phyloP scores from a whole-genome alignment of 1,284 basidiomycete species.

The Puccinia novopanici region DNA sequence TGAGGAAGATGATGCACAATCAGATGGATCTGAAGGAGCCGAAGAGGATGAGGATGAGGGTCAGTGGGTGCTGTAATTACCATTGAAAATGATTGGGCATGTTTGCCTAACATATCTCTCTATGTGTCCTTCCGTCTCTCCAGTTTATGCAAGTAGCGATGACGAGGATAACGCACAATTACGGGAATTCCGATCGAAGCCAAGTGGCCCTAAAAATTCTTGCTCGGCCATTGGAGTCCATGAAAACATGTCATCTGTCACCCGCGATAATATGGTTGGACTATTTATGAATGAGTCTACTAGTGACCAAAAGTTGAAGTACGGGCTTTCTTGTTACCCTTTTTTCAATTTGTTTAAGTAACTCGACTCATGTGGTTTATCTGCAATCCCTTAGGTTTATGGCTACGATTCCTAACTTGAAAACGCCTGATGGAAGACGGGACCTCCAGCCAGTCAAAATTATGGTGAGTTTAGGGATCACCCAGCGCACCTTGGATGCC shows the following conservation, averaged over 20 bases:
- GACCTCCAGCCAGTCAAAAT: conserved; percentile 73
- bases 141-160: background rate
- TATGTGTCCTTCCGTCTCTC: background rate
- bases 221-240: conserved; percentile 94
- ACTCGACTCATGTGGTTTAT: conserved; percentile 63
- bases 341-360: background rate
- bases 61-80: background rate
- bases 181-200: conserved; percentile 24
- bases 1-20: conserved; percentile 57
- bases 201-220: conserved; percentile 69
- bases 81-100: background rate
- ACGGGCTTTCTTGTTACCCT: background rate
- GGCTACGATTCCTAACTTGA: conserved; percentile 62
- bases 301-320: conserved; percentile 54
- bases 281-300: conserved; percentile 86
- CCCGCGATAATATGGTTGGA: conserved; percentile 92
- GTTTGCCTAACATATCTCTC: background rate
- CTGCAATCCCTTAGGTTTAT: conserved; percentile 18
- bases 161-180: conserved; percentile 26
- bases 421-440: conserved; percentile 74
- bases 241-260: conserved; percentile 91
- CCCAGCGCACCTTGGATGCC: background rate
- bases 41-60: conserved; percentile 30
- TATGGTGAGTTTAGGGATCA: conserved; percentile 35
- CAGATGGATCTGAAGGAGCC: conserved; percentile 57